phyloP scores from a whole-genome alignment of 2,329 filamentous ascomycete species.

The Alternaria ethzedia region DNA sequence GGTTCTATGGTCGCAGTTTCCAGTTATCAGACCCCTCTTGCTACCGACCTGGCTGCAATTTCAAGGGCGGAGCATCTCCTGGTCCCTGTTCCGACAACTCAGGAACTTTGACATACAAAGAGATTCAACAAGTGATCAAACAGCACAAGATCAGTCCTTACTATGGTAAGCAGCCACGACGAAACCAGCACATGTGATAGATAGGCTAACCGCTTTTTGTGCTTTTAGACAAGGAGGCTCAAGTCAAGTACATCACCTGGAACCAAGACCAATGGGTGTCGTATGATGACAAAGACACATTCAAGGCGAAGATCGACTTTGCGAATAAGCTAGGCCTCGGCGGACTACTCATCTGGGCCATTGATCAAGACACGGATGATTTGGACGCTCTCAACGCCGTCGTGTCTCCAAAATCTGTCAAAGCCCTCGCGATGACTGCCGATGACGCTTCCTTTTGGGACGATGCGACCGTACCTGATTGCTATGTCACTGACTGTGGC shows the following conservation, averaged over 20 bases:
- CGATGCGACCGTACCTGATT: conserved; percentile 21
- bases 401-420: conserved; percentile 6
- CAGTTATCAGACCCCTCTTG: conserved; percentile 20
- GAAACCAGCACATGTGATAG: too few species aligned
- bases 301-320: conserved; percentile 58
- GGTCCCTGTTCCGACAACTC: conserved; percentile 18
- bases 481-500: conserved; percentile 41
- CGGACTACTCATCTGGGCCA: conserved; percentile 4
- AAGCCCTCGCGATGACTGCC: conserved; percentile 1
- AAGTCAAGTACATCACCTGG: conserved; percentile 32
- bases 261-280: conserved; percentile 34
- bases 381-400: conserved; percentile 6
- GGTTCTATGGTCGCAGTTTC: conserved; percentile 52
- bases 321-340: conserved; percentile 25
- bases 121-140: conserved; percentile 24
- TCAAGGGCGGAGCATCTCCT: conserved; percentile 2
- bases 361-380: not conserved
- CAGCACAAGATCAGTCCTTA: conserved; percentile 10
- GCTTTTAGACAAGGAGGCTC: conserved; percentile 8
- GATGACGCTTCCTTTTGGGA: conserved; percentile 17
- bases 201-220: too few species aligned
- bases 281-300: conserved; percentile 44
- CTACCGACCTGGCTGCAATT: conserved; percentile 4
- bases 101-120: conserved; percentile 13
- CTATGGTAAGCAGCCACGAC: not conserved